Evolutionary conservation across 805 yeast genomes (phyloP).

Genomic region (Candida tibetensis): DNA sequence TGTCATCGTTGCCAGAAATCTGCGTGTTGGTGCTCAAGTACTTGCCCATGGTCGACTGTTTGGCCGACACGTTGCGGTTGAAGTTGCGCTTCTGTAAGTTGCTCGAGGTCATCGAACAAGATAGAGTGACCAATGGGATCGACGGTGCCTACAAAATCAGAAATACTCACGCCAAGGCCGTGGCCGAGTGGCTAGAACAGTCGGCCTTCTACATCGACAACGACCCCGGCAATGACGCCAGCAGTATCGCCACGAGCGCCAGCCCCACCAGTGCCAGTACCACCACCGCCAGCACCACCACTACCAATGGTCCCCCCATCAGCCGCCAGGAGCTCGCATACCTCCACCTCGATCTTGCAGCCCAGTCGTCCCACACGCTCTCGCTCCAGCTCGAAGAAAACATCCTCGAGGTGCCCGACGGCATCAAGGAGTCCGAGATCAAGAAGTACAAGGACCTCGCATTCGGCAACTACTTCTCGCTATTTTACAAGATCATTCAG

Average conservation of each 20-base stretch:
- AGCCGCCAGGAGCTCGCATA: slow-evolving; percentile 46
- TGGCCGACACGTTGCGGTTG: slow-evolving; percentile 31
- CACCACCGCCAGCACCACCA: background rate
- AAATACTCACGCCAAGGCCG: slow-evolving; percentile 45
- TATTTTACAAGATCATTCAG: slow-evolving; percentile 54
- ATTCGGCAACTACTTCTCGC: slow-evolving; percentile 67
- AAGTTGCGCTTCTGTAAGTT: slow-evolving; percentile 45
- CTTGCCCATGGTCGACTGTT: slow-evolving; percentile 26
- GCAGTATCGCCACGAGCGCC: background rate
- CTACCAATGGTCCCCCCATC: too few species aligned
- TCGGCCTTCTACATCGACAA: slow-evolving; percentile 42
- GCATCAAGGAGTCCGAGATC: slow-evolving; percentile 50
- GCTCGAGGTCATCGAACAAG: slow-evolving; percentile 31
- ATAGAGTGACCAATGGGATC: slow-evolving; percentile 31
- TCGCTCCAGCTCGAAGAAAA: slow-evolving; percentile 54
- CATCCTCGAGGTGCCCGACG: slow-evolving; percentile 58
- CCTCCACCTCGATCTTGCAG: slow-evolving; percentile 56
- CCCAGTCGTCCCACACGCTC: slow-evolving; percentile 60
- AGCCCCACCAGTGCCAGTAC: background rate
- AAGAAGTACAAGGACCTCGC: slow-evolving; percentile 55
- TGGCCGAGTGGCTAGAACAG: slow-evolving; percentile 53
- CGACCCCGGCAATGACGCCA: slow-evolving; percentile 3
- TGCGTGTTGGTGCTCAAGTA: slow-evolving; percentile 27
- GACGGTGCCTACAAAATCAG: slow-evolving; percentile 47
- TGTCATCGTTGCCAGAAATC: slow-evolving; percentile 29